These are phyloP conservation scores for Deinandra increscens DNA, from an alignment of 129 eudicot species.

Conservation along the genomic window DNA sequence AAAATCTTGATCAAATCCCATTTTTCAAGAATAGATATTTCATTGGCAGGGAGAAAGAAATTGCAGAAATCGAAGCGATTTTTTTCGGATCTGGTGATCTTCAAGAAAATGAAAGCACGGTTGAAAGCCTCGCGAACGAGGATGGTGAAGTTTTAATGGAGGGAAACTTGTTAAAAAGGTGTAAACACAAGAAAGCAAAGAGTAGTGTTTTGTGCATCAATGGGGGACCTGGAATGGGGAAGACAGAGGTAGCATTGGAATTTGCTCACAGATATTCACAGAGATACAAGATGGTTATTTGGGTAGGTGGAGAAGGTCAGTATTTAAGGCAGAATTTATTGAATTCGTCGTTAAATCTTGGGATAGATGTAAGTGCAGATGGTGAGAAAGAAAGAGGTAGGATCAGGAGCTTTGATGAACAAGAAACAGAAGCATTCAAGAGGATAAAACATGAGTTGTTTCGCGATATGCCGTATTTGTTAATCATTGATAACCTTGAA, in stretches of 20 bases:
- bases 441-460: constrained; percentile 78
- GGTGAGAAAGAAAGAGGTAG: constrained; percentile 86
- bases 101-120: constrained; percentile 43
- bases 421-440: constrained; percentile 83
- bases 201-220: constrained; percentile 67
- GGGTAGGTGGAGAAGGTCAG: constrained; percentile 88
- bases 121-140: constrained; percentile 43
- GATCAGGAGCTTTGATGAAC: constrained; percentile 81
- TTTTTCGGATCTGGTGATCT: constrained; percentile 60
- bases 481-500: constrained; percentile 78
- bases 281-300: constrained; percentile 84
- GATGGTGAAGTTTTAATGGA: no score
- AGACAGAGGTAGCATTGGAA: constrained; percentile 83
- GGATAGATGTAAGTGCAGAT: constrained; percentile 82
- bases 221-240: constrained; percentile 75
- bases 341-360: constrained; percentile 56
- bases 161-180: no score
- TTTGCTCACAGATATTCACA: constrained; percentile 66
- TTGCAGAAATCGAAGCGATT: constrained; percentile 56
- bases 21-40: constrained; percentile 56
- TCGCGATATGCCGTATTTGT: constrained; percentile 74
- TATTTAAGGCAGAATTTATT: constrained; percentile 74
- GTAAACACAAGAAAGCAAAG: constrained; percentile 57
- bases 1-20: constrained; percentile 58
- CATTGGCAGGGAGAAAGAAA: constrained; percentile 74